A percentile compares a stretch with the other conserved stretches of the same genome.
Evolutionary conservation across 2,329 filamentous ascomycete species (phyloP).

Genomic region (Pyrenochaeta sp.): DNA sequence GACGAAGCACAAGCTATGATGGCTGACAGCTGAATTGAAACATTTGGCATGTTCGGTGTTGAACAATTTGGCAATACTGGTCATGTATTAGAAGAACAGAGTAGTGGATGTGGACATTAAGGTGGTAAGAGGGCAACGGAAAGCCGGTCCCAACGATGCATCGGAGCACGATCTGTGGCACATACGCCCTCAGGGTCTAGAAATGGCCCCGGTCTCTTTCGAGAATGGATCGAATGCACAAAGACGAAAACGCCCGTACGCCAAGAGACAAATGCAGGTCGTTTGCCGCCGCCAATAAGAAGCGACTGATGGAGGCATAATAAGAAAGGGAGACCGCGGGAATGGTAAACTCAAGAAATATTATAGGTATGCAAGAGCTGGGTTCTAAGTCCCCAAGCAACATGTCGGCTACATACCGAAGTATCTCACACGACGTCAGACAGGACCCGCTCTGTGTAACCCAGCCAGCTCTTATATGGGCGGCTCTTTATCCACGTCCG

Average conservation of each 20-base stretch:
- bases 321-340: constrained; percentile 7
- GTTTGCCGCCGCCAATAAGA: constrained; percentile 12
- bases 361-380: constrained; percentile 17
- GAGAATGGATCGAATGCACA: constrained; percentile 13
- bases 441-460: constrained; percentile 23
- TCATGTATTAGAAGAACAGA: too few species aligned
- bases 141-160: background rate
- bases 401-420: constrained; percentile 31
- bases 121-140: background rate
- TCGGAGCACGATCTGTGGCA: constrained; percentile 8
- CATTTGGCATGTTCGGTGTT: too few species aligned
- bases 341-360: constrained; percentile 10
- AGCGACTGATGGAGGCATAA: constrained; percentile 11
- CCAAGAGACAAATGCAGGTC: constrained; percentile 14
- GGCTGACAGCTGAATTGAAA: too few species aligned
- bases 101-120: too few species aligned
- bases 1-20: too few species aligned
- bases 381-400: constrained; percentile 12
- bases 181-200: constrained; percentile 8
- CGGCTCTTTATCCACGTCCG: constrained; percentile 11
- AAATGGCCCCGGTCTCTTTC: constrained; percentile 13
- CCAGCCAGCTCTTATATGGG: constrained; percentile 12
- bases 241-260: constrained; percentile 15
- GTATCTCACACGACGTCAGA: constrained; percentile 20
- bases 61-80: too few species aligned